Conservation (phyloP, 192 early-diverging fungal species). For the Coemansia sp. region DNA sequence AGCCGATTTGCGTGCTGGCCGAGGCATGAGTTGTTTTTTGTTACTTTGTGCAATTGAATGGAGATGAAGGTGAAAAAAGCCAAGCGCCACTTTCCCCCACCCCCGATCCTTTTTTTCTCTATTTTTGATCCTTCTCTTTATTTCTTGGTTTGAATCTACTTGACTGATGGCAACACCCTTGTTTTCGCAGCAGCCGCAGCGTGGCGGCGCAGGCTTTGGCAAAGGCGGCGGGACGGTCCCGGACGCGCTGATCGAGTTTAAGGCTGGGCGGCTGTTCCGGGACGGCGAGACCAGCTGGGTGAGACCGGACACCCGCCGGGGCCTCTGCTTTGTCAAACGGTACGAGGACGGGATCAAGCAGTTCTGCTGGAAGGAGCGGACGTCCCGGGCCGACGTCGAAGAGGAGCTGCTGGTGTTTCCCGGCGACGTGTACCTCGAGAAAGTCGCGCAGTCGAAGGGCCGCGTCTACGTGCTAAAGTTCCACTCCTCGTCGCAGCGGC, state of each 20-base stretch:
- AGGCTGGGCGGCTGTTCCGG: constrained; percentile 67
- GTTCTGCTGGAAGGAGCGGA: constrained; percentile 78
- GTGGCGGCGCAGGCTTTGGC: background rate
- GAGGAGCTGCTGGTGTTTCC: constrained; percentile 75
- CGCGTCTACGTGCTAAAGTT: constrained; percentile 82
- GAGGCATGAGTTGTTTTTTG: background rate
- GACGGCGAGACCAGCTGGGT: constrained; percentile 65
- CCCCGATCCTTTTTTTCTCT: background rate
- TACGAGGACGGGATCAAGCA: constrained; percentile 72
- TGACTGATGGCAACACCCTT: constrained; percentile 26
- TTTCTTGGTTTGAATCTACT: constrained; percentile 1
- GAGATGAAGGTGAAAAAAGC: background rate
- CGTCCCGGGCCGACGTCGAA: constrained; percentile 5
- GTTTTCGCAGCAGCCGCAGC: constrained; percentile 22
- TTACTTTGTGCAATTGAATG: background rate
- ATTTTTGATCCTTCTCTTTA: background rate
- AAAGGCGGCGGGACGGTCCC: constrained; percentile 6
- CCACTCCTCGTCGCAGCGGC: constrained; percentile 70
- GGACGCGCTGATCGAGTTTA: constrained; percentile 58
- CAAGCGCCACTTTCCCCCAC: background rate
- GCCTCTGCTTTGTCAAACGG: constrained; percentile 42
- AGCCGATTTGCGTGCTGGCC: constrained; percentile 5
- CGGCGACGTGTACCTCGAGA: constrained; percentile 71
- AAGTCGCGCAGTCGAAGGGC: constrained; percentile 56
- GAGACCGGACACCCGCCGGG: constrained; percentile 71